Evolutionary conservation across 805 yeast species (phyloP), one percentile per base, ranked within the genome.

Genomic region (Metschnikowia matae): DNA sequence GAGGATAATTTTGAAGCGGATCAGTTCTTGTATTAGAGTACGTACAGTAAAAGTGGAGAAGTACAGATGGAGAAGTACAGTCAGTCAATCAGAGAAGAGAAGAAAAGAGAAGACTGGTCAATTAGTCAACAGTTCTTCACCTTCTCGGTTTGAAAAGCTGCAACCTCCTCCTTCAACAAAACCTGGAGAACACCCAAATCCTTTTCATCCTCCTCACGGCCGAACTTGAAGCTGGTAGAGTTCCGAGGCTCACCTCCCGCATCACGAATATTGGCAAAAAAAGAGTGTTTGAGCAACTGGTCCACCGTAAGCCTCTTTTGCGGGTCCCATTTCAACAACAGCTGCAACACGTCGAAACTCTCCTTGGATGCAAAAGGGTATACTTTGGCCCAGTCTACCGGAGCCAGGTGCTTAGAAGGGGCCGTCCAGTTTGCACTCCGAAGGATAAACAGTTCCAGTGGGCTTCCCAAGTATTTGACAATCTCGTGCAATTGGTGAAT

Each of bases 401-500:
- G 77, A 1, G 77, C 73, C 40, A 70, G 66, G 3, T 81, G 76
- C 1, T 72, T 69, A 6, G 49, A 75, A 31, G 66, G 70, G 0
- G 83, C 65, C 2, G 40, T 23, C 46, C 46, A 44, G 21, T 33
- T 34, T 32, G 40, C 40, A 13, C 46, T 35, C n/a, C 26, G 15
- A 10, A 34, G 32, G 10, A 35, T 36, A 13, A 35, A 44, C 26
- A 35, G 17, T 26, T 44, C 46, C 13, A 10, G 40, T 0, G 97
- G 97, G 0, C 83, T 68, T 0, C 97, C 97, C 45, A 89, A 66
- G 0, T 86, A 75, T 60, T 81, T 80, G 48, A 83, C 69, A 17
- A 91, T 87, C 61, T 82, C 85, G 40, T 72, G 75, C 7, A 89
- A 65, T 65, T 91, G 98, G 54, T 85, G 85, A 53, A 80, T 58